phyloP scores from a whole-genome alignment of 2,329 filamentous ascomycete species.

The Diaporthe caulivora region DNA sequence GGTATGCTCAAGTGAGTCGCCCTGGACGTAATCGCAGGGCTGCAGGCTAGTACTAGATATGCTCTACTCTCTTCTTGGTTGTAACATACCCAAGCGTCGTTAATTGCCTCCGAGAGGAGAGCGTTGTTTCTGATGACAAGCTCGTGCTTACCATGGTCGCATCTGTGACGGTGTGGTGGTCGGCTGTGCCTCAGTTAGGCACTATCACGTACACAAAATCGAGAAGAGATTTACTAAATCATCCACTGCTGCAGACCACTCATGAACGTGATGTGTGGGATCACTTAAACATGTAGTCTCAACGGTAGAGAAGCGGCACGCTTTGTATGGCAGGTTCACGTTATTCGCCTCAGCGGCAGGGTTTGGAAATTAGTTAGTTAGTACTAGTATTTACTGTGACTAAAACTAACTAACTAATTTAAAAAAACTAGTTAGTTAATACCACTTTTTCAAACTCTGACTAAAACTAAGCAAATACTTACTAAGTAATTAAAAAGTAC shows the following conservation, averaged over 20 bases:
- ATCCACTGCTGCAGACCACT: not conserved
- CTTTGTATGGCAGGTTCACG: not conserved
- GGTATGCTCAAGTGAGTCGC: not conserved
- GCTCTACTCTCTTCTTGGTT: conserved; percentile 44
- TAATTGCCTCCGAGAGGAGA: not conserved
- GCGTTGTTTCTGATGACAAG: not conserved
- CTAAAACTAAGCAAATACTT: no score
- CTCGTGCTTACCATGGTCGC: not conserved
- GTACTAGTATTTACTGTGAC: no score
- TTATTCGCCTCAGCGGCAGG: not conserved
- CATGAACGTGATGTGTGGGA: not conserved
- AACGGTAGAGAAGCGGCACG: not conserved
- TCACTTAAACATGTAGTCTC: not conserved
- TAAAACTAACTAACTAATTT: no score
- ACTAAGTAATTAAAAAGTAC: no score
- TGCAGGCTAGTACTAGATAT: conserved; percentile 41
- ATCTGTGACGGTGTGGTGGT: not conserved
- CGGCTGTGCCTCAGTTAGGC: not conserved
- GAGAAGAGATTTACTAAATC: not conserved
- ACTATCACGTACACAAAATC: no score
- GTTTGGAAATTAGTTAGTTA: no score
- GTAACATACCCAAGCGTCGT: conserved; percentile 35
- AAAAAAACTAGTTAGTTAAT: no score
- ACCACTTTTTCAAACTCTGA: no score
- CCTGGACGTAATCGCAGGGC: not conserved